phyloP scores from a whole-genome alignment of 768 basidiomycete genomes.

The Rhizopogon vinicolor region DNA sequence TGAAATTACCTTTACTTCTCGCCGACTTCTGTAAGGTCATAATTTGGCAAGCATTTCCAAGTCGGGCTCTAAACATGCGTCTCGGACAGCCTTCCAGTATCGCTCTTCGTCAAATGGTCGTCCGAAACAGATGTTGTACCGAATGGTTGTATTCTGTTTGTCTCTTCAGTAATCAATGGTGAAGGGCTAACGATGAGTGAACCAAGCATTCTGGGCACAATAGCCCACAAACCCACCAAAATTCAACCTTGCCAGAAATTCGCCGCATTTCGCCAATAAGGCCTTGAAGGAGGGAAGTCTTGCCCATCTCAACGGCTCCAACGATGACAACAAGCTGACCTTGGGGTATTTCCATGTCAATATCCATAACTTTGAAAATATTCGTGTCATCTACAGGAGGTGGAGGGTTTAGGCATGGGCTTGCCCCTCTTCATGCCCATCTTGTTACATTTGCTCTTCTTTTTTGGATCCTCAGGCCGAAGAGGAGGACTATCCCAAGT shows the following conservation, averaged over 20 bases:
- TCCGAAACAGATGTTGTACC: conserved; percentile 90
- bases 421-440: conserved; percentile 7
- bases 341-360: conserved; percentile 65
- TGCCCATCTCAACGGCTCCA: no score
- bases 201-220: conserved; percentile 85
- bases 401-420: conserved; percentile 13
- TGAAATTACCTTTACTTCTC: conserved; percentile 56
- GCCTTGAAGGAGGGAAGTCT: conserved; percentile 71
- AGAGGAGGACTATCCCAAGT: conserved; percentile 82
- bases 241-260: conserved; percentile 58
- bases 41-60: conserved; percentile 69
- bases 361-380: conserved; percentile 60
- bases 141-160: conserved; percentile 69
- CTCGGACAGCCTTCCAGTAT: conserved; percentile 77
- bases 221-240: conserved; percentile 78
- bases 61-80: conserved; percentile 78
- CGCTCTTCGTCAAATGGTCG: conserved; percentile 73
- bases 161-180: not conserved
- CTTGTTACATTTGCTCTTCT: conserved; percentile 1
- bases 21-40: conserved; percentile 83
- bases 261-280: conserved; percentile 82
- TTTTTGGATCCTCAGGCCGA: conserved; percentile 31
- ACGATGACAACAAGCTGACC: conserved; percentile 80
- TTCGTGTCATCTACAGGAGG: conserved; percentile 31
- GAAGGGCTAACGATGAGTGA: not conserved